Evolutionary conservation across 2,329 filamentous ascomycete species (phyloP), one percentile per base, ranked within the genome.

Genomic region (Colletotrichum cordylinicola): DNA sequence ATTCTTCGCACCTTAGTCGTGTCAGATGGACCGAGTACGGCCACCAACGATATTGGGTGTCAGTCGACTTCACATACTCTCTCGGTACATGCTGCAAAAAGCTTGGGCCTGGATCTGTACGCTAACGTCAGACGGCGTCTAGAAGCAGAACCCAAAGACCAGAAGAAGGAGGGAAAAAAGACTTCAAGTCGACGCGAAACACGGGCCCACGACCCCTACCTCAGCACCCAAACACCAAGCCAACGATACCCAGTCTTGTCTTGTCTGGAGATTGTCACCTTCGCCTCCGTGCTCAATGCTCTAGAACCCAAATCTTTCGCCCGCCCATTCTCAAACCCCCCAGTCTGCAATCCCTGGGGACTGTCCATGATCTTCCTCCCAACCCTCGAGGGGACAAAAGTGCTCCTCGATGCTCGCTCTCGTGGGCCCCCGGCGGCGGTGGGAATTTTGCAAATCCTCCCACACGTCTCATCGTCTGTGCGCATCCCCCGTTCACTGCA

Each of bases 381-480:
- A 52, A 39, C n/a, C 43, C n/a, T 52, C 43, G 6, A 24, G 43
- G 43, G 43, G 0, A 24, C 3, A n/a, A 52, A 21, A 52, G 43
- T 52, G 43, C 58, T 61, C 15, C 18, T 29, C 58, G 18, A 48
- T 9, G 24, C 27, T 61, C 52, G 27, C 24, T 39, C 33, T 35
- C 29, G 52, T 58, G 52, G 66, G n/a, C 52, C 52, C 31, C 70
- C 16, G 18, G 43, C 6, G n/a, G 13, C 65, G 39, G 27, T 58
- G 56, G 29, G 71, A 61, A 70, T 43, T 62, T 68, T 52, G 39
- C 52, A 68, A 62, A 55, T 62, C 48, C 24, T 67, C 66, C 43
- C 35, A 31, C 29, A 29, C 31, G 60, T 75, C 71, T 62, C 66
- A 62, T 75, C 61, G 71, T 76, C 74, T 75, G 71, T 76, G 71